Percentiles rank a stretch among this genome's conserved stretches.
Evolutionary conservation across 2,329 filamentous ascomycete species (phyloP).

Genomic region (Colletotrichum euphorbiae): DNA sequence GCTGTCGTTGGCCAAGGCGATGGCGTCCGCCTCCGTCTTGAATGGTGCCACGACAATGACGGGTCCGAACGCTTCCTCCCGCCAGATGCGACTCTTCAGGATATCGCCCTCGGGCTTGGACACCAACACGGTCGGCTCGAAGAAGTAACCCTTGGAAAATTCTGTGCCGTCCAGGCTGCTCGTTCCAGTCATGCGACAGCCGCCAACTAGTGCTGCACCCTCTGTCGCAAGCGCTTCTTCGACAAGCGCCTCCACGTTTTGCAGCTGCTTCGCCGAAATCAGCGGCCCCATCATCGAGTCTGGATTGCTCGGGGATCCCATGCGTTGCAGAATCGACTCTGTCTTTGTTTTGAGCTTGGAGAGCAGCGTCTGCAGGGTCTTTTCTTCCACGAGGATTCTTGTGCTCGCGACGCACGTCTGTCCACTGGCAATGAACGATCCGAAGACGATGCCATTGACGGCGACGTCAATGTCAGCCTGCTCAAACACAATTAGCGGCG

Average conservation of each 20-base stretch:
- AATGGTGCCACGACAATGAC: constrained; percentile 82
- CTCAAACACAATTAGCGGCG: constrained; percentile 75
- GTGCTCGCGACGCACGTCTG: constrained; percentile 77
- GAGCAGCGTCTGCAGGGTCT: constrained; percentile 73
- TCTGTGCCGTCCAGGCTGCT: constrained; percentile 64
- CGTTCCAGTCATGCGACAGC: constrained; percentile 58
- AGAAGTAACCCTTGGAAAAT: constrained; percentile 76
- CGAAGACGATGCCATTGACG: constrained; percentile 75
- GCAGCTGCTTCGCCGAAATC: constrained; percentile 71
- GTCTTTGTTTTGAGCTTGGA: constrained; percentile 73
- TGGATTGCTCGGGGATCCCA: constrained; percentile 67
- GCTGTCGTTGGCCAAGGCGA: constrained; percentile 77
- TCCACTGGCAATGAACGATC: constrained; percentile 66
- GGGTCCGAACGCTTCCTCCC: constrained; percentile 86
- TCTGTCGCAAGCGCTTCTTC: constrained; percentile 69
- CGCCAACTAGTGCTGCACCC: constrained; percentile 56
- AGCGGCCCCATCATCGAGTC: constrained; percentile 73
- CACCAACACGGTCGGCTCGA: constrained; percentile 79
- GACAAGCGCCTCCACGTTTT: constrained; percentile 75
- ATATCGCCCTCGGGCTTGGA: constrained; percentile 67
- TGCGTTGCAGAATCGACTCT: constrained; percentile 62
- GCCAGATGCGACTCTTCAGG: constrained; percentile 78
- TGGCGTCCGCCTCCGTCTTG: constrained; percentile 77
- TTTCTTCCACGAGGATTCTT: constrained; percentile 78
- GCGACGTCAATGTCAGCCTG: constrained; percentile 74